Evolutionary conservation across 257 asterid species (phyloP), one percentile per base, ranked within the genome.

Genomic region (Nicotiana sylvestris): DNA sequence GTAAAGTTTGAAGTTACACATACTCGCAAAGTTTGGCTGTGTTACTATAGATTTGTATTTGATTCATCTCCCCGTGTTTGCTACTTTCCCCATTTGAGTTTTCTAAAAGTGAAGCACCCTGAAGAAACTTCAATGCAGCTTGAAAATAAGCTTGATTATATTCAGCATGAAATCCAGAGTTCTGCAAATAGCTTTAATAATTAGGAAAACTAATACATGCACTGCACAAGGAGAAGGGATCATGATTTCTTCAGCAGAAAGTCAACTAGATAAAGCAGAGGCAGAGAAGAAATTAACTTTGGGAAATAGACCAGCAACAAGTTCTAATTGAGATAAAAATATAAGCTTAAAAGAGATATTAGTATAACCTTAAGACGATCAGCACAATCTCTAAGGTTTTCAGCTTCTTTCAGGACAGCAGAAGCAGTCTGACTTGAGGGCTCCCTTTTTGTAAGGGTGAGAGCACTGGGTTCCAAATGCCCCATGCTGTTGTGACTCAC

Each of bases 21-120:
- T 87, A 96, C 99, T 92, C 91, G 94, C 91, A 93, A 78, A 93
- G 93, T 88, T 89, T 91, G 78, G 98, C 98, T 74, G 96, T 86
- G 84, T 86, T 85, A 66, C 87, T 84, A 86, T 92, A 94, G 80
- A 89, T 87, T 78, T 93, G 98, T 87, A 92, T 77, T 39, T 91
- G 94, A 77, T 90, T 91, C 82, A 88, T 85, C 88, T 92, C 97
- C 86, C 89, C 67, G 32, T 83, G 88, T 83, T 91, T 91, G 86
- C 85, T 82, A 80, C 85, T 87, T 66, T 87, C 96, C 76, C 82
- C 86, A 74, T 80, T 84, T 88, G 90, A 89, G 69, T 88, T 87
- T 85, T 96, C 99, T 66, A 90, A 83, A 86, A 93, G 97, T 60
- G 95, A 89, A 87, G 98, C 99, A 3, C 95, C 97, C 2, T 88